Conservation (phyloP, 192 early-diverging fungal genomes). For the Gryganskiella cystojenkinii region DNA sequence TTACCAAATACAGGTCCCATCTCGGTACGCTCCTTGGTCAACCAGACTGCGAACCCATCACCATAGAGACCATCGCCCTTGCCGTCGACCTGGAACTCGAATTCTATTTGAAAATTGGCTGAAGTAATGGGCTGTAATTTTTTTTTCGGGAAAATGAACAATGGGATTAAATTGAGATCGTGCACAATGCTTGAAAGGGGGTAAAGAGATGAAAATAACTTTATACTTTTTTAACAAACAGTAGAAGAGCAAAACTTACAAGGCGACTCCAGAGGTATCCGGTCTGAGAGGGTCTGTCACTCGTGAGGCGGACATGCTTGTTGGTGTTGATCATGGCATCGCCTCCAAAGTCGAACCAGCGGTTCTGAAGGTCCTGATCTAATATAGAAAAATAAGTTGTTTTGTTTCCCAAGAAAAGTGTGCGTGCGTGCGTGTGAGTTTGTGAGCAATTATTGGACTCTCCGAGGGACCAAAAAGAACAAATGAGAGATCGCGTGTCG, state of each 20-base stretch:
- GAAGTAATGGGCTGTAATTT: conserved; percentile 67
- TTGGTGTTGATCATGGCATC: conserved; percentile 92
- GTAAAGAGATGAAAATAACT: not conserved
- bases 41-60: conserved; percentile 98
- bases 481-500: not conserved
- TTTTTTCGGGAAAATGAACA: not conserved
- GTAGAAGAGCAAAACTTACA: conserved; percentile 41
- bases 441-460: not conserved
- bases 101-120: conserved; percentile 85
- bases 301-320: conserved; percentile 86
- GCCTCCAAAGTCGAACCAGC: conserved; percentile 97
- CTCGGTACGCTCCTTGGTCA: conserved; percentile 75
- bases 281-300: conserved; percentile 78
- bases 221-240: not conserved
- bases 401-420: not conserved
- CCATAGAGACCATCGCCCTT: conserved; percentile 82
- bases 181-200: too few relatives aligned
- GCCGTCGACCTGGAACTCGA: conserved; percentile 92
- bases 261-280: conserved; percentile 86
- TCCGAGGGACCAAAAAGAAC: too few relatives aligned
- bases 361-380: conserved; percentile 82
- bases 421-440: too few relatives aligned
- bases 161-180: not conserved
- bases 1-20: conserved; percentile 92
- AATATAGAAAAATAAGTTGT: not conserved